Evolutionary conservation across 495 filamentous ascomycete species (phyloP).

Genomic region (Neurospora hispaniola): DNA sequence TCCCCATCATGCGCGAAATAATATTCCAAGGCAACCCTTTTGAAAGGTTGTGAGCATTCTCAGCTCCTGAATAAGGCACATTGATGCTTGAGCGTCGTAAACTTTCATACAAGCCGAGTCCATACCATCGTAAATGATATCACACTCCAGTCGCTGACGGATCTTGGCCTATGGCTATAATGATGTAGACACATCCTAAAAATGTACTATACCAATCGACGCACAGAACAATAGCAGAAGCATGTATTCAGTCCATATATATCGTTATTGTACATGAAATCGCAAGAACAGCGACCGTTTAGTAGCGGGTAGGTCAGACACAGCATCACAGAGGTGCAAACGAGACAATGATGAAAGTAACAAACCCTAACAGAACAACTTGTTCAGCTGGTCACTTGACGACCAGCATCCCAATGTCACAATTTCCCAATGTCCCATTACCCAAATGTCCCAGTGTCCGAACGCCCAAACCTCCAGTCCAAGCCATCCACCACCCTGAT

Average conservation of each 20-base stretch:
- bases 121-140: background rate
- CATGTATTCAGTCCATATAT: background rate
- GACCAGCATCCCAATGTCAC: background rate
- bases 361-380: background rate
- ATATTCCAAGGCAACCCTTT: background rate
- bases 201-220: background rate
- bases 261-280: background rate
- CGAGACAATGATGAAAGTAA: background rate
- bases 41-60: background rate
- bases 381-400: background rate
- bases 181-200: background rate
- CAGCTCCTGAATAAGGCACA: background rate
- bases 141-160: background rate
- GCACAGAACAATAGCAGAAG: background rate
- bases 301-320: background rate
- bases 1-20: background rate
- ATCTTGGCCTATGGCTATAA: no score
- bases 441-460: background rate
- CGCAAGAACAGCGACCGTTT: background rate
- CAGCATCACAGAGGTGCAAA: background rate
- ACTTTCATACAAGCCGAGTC: background rate
- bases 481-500: background rate
- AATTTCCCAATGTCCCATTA: background rate
- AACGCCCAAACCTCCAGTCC: background rate
- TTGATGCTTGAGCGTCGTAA: background rate